These are phyloP conservation scores for Vaccinium macrocarpon DNA, from an alignment of 148 eudicot species.

Conservation along the genomic window DNA sequence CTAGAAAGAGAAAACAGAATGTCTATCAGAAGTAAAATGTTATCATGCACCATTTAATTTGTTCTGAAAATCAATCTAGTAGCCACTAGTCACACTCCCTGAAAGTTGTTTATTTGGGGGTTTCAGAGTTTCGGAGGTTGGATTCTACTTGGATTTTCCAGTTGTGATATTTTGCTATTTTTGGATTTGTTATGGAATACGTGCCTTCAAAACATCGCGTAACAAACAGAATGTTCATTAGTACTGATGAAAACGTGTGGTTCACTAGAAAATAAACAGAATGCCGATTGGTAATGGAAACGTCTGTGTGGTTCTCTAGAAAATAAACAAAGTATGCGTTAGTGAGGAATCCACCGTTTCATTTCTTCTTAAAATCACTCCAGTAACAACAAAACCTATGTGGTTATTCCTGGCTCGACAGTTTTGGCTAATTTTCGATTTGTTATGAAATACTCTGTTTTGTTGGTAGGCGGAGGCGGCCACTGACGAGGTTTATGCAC, in stretches of 20 bases:
- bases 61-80: not conserved
- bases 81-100: not conserved
- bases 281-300: too few species aligned
- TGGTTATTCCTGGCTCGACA: too few species aligned
- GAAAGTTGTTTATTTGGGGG: not conserved
- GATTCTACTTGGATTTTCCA: not conserved
- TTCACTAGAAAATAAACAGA: too few species aligned
- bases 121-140: conserved; percentile 8
- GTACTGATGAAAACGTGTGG: too few species aligned
- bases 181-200: not conserved
- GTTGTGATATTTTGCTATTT: not conserved
- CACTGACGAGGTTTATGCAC: conserved; percentile 92
- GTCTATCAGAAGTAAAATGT: not conserved
- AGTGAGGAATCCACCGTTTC: too few species aligned
- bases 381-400: too few species aligned
- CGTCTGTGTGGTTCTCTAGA: too few species aligned
- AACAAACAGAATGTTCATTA: too few species aligned
- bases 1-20: not conserved
- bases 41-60: not conserved
- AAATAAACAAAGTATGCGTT: too few species aligned
- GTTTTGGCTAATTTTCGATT: not conserved
- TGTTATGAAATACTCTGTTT: conserved; percentile 11
- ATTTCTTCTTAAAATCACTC: too few species aligned
- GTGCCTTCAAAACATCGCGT: too few species aligned
- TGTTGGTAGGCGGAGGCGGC: conserved; percentile 66